Evolutionary conservation across 1,139 yeast species (phyloP).

Genomic region (Yamadazyma triangularis): DNA sequence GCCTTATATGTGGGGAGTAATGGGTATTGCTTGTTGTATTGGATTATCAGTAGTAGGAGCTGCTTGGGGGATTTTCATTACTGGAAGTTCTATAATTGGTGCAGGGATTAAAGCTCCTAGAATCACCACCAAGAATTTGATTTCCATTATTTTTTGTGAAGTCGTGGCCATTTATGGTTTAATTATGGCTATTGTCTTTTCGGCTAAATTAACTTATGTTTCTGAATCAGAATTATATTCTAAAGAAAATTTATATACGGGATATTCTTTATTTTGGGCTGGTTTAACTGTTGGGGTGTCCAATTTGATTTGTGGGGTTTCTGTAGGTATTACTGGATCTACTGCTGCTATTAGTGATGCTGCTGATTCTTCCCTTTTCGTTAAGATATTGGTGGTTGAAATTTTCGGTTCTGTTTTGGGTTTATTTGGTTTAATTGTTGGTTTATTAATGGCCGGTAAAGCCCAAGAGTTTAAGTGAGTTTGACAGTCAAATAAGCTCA

Average conservation of each 20-base stretch:
- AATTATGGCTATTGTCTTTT: constrained; percentile 96
- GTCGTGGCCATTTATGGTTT: constrained; percentile 98
- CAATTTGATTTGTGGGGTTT: constrained; percentile 93
- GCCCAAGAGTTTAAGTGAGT: constrained; percentile 79
- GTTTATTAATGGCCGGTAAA: constrained; percentile 93
- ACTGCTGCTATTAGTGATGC: constrained; percentile 99
- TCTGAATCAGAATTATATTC: constrained; percentile 60
- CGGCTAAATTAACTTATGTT: constrained; percentile 78
- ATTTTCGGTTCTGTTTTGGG: constrained; percentile 97
- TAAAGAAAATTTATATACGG: constrained; percentile 88
- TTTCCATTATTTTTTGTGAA: constrained; percentile 96
- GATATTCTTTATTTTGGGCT: constrained; percentile 95
- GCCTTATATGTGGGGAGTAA: constrained; percentile 95
- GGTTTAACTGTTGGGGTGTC: constrained; percentile 94
- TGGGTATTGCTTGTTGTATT: constrained; percentile 90
- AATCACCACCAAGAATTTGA: constrained; percentile 94
- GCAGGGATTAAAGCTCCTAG: constrained; percentile 98
- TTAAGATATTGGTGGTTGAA: constrained; percentile 93
- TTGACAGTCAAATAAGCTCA: no score
- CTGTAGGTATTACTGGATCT: constrained; percentile 97
- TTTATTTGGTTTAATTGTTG: constrained; percentile 90
- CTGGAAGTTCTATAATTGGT: constrained; percentile 92
- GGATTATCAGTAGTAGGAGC: constrained; percentile 97
- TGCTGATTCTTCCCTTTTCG: constrained; percentile 92
- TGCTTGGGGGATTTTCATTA: constrained; percentile 98